Evolutionary conservation across 768 basidiomycete species (phyloP).

Genomic region (Solioccasus polychromus): DNA sequence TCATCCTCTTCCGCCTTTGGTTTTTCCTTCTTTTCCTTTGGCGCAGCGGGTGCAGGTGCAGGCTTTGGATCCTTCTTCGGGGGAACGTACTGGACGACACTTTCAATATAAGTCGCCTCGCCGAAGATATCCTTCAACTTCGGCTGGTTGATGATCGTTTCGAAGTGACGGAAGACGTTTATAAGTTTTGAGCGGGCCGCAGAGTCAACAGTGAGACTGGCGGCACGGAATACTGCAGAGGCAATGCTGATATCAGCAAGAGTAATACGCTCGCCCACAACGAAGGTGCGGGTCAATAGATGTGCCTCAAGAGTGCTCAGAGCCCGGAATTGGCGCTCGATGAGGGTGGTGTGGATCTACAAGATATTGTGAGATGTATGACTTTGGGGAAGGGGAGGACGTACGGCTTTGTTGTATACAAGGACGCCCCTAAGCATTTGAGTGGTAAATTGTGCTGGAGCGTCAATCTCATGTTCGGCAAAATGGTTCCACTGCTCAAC

Average conservation of each 20-base stretch:
- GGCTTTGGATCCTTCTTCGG: constrained; percentile 67
- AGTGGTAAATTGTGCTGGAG: constrained; percentile 35
- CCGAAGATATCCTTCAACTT: constrained; percentile 67
- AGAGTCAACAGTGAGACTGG: constrained; percentile 61
- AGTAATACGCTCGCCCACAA: constrained; percentile 93
- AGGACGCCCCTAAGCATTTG: constrained; percentile 45
- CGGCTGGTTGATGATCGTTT: constrained; percentile 87
- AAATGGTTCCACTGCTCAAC: constrained; percentile 87
- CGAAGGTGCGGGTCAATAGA: constrained; percentile 79
- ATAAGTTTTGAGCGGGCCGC: constrained; percentile 61
- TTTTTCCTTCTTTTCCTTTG: constrained; percentile 59
- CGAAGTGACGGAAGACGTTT: constrained; percentile 78
- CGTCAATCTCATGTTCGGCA: constrained; percentile 61
- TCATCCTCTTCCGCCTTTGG: constrained; percentile 57
- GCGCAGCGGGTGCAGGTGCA: constrained; percentile 37
- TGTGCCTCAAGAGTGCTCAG: constrained; percentile 70
- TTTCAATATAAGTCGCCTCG: constrained; percentile 59
- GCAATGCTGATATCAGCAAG: constrained; percentile 83
- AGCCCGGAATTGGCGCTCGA: constrained; percentile 53
- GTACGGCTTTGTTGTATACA: constrained; percentile 82
- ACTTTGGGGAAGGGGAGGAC: constrained; percentile 24
- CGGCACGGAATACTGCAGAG: constrained; percentile 51
- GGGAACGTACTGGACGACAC: constrained; percentile 65
- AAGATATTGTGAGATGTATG: not conserved
- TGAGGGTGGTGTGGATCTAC: constrained; percentile 56